phyloP scores from a whole-genome alignment of 2,329 filamentous ascomycete species.

The Conoideocrella luteorostrata region DNA sequence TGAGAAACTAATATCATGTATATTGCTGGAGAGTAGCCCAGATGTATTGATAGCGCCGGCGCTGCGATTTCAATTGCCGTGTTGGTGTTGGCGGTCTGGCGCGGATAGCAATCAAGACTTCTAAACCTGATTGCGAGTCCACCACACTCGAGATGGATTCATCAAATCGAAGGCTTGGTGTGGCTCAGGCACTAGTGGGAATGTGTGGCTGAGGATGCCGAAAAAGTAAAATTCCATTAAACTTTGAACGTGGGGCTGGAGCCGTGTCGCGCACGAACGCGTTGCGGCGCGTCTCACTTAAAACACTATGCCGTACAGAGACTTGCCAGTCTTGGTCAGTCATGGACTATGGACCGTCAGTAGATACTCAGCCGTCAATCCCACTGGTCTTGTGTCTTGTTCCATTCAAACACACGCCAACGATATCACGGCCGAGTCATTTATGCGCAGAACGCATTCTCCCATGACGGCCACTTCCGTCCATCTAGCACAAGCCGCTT shows the following conservation, averaged over 20 bases:
- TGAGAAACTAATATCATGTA: slow-evolving; percentile 8
- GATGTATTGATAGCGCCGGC: background rate
- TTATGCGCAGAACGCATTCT: slow-evolving; percentile 2
- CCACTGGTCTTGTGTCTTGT: background rate
- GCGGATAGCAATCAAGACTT: background rate
- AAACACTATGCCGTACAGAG: background rate
- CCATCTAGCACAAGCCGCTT: slow-evolving; percentile 12
- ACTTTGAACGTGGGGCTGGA: slow-evolving; percentile 16
- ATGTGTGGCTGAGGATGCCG: slow-evolving; percentile 11
- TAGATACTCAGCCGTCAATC: background rate
- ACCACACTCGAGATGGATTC: too few species aligned
- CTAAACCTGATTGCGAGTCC: background rate
- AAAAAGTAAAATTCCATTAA: slow-evolving; percentile 24
- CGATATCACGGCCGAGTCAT: background rate
- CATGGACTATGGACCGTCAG: background rate
- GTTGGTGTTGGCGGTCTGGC: background rate
- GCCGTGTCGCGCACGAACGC: slow-evolving; percentile 23
- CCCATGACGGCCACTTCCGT: slow-evolving; percentile 14
- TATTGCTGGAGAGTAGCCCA: background rate
- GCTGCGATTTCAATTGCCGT: background rate
- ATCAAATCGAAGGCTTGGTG: background rate
- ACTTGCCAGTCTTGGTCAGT: slow-evolving; percentile 1
- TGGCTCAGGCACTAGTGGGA: too few species aligned
- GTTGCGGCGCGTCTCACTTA: slow-evolving; percentile 27
- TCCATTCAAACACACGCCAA: background rate